Base-by-base conservation (phyloP, 2,329 filamentous ascomycete species). In the Cryphonectria nitschkei region DNA sequence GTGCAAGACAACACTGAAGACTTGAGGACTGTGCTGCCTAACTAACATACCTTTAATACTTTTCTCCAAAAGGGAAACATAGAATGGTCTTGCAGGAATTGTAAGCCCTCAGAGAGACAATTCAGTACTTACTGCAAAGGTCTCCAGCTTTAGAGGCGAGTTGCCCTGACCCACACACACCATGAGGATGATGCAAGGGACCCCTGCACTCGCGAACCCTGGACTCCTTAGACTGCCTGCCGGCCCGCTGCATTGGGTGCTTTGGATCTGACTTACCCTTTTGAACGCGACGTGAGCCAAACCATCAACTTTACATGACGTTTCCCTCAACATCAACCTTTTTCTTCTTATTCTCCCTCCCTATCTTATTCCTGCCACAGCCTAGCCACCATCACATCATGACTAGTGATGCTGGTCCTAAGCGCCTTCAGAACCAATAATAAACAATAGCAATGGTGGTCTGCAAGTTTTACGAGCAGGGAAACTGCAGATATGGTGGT, bases 401-500 rank as follows among this genome's bases (percentile, higher is more conserved):
- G 34, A 39, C 32, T 16, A 26, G 58, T 39, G 11, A 39, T 39
- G 58, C 22, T 5, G 58, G 32, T 19, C 19, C 58, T 9, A n/a
- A 14, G 11, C 16, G n/a, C 14, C 34, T 39, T 34, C 22, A 34
- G 11, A 9, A 32, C 1, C n/a, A 32, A 65, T 41, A 65, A 65
- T 65, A 65, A 26, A 29, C 39, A 52, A 32, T 65, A 46, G 63
- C 67, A 46, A 73, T 73, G 70, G 70, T 79, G 34, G 72, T 86
- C 68, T 87, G 85, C 79, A 82, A 80, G 76, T 87, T 83, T 78
- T 87, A 77, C 72, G 79, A 83, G 79, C 83, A 85, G 76, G 86
- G 86, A 70, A 81, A 81, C 77, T 88, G 86, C 83, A 84, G 81
- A 71, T 85, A 80, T 75, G 86, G 86, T 77, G 81, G 86, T 87